A percentile compares a stretch with the other conserved stretches of the same genome.
phyloP scores from a whole-genome alignment of 352 stramenopile genomes.

The Blastocystis sp. region DNA sequence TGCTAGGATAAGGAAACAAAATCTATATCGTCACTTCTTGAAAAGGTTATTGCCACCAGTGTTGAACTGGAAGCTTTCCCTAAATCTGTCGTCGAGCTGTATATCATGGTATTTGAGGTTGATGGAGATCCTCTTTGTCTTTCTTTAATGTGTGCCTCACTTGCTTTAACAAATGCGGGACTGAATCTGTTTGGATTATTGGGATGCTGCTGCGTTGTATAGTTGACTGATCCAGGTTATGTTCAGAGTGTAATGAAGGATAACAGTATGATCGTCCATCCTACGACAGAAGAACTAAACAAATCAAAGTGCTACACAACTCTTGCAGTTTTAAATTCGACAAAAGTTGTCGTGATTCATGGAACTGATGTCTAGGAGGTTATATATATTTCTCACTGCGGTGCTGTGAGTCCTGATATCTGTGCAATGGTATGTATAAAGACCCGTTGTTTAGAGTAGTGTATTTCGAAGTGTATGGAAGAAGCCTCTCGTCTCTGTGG shows the following conservation, averaged over 20 bases:
- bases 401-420: conserved; percentile 20
- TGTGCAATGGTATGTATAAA: conserved; percentile 14
- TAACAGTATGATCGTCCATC: conserved; percentile 26
- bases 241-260: conserved; percentile 35
- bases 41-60: background rate
- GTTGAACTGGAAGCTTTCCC: conserved; percentile 58
- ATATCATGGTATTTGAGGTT: conserved; percentile 30
- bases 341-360: background rate
- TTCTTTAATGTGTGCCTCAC: conserved; percentile 18
- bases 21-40: conserved; percentile 25
- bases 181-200: conserved; percentile 41
- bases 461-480: conserved; percentile 40
- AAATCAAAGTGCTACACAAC: conserved; percentile 3
- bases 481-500: conserved; percentile 13
- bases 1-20: conserved; percentile 1
- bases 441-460: background rate
- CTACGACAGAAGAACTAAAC: background rate
- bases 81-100: conserved; percentile 51
- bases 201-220: conserved; percentile 39
- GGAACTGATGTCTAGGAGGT: conserved; percentile 5
- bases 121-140: conserved; percentile 60
- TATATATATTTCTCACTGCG: conserved; percentile 20
- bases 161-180: conserved; percentile 25
- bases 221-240: background rate
- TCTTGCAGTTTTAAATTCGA: conserved; percentile 26